Evolutionary conservation across 305 asterid species (phyloP), one percentile per base, ranked within the genome.

Genomic region (Plantago lanceolata): DNA sequence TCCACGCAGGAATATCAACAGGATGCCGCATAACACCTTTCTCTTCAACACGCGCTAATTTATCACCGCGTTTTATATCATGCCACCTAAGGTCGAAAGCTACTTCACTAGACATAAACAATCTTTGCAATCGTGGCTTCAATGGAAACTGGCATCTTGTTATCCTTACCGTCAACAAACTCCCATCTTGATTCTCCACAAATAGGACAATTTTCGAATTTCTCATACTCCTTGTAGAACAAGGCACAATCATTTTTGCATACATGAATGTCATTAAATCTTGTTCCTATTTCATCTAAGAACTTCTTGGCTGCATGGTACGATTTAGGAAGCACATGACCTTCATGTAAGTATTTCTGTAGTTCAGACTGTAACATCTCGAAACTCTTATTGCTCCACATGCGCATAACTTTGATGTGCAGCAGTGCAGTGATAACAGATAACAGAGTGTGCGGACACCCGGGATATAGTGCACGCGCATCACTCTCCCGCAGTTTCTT

Each of bases 21-120:
- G 35, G 68, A 52, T 64, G 68, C 20, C 61, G 33, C 68, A 51
- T 64, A 7, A 7, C 37, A 6, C 60, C 37, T 12, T 9, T 18
- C 19, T 64, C 60, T 20, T 64, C 51, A 12, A 7, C 3, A 1
- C 28, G 1, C 28, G 28, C 1, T 24, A 3, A 1, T 24, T 24
- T 24, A 3, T 24, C 28, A n/a, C n/a, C 31, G 35, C 61, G 15
- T 37, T 29, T 37, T 0, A 33, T 52, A 16, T 52, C 48, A 17
- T 64, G 59, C 68, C 50, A 18, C 21, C 59, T 50, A 17, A 53
- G 21, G 16, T 53, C 58, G 2, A 0, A 19, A 6, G 53, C 21
- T 0, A 19, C 19, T n/a, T n/a, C 19, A 16, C 53, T 48, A 48
- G 19, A 48, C 53, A 48, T 48, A 48, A 48, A 48, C 18, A 48